phyloP scores from a whole-genome alignment of 176 grass and related monocot species.

The Themeda triandra region DNA sequence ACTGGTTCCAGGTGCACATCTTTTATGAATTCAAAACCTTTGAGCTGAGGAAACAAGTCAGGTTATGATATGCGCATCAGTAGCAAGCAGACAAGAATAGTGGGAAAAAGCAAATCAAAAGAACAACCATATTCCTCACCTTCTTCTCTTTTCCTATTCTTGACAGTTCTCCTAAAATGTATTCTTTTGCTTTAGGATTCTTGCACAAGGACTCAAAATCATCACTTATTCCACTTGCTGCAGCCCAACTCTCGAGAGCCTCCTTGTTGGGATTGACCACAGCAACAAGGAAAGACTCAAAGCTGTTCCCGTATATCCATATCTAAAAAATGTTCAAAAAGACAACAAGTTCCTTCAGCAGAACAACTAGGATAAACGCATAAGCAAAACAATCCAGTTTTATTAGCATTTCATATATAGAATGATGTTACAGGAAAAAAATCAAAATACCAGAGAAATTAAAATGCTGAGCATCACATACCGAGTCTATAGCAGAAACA shows the following conservation, averaged over 20 bases:
- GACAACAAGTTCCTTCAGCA: constrained; percentile 19
- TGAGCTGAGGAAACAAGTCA: constrained; percentile 57
- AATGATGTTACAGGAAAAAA: constrained; percentile 22
- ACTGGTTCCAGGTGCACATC: constrained; percentile 71
- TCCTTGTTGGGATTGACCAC: constrained; percentile 78
- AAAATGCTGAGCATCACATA: constrained; percentile 27
- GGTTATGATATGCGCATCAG: neutral
- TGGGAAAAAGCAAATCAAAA: neutral
- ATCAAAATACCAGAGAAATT: neutral
- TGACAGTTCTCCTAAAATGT: constrained; percentile 60
- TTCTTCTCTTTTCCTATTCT: constrained; percentile 76
- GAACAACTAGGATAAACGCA: constrained; percentile 17
- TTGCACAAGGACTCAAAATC: constrained; percentile 70
- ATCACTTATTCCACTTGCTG: constrained; percentile 48
- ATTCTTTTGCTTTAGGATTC: constrained; percentile 70
- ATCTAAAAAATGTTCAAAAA: constrained; percentile 51
- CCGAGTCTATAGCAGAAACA: constrained; percentile 72
- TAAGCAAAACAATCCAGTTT: neutral
- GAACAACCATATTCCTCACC: constrained; percentile 41
- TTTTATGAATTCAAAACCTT: constrained; percentile 86
- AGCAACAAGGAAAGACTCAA: constrained; percentile 78
- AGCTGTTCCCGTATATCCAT: constrained; percentile 94
- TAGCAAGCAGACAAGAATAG: neutral
- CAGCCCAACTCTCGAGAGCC: constrained; percentile 69
- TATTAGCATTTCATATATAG: neutral